Base-by-base conservation (phyloP, 805 yeast species). In the Lipomyces sp. region DNA sequence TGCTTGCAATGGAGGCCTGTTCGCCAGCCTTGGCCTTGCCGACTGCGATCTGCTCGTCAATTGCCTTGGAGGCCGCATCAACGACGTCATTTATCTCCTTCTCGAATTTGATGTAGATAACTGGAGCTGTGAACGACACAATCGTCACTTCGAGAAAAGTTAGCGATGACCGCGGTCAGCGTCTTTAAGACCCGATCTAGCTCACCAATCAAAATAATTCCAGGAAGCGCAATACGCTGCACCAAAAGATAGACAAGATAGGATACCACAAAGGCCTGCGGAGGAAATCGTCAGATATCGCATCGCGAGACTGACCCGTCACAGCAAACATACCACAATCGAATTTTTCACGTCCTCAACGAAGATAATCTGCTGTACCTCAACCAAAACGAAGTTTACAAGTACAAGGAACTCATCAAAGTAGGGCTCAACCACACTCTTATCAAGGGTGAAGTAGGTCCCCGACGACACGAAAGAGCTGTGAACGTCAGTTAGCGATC, bases 101-200 rank as follows among this genome's bases (percentile, higher is more conserved):
- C 76, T 87, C 82, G 78, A 85, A 81, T 60, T 76, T 76, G 62
- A 79, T 71, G 75, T 90, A 91, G 56, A 84, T 64, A 26, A 77
- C 79, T 52, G 98, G 98, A 39, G 79, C 72, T 39, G 95, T 70
- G 77, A 91, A 91, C 14, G 84, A 76, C 19, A 74, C 65, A 43
- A 86, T 68, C 43, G 82, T 81, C 39, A 80, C 68, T 43, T 36
- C 8, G 28, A 14, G 6, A 24, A 11, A 28, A 34, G 31, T 7
- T 23, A 21, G 6, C 31, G n/a, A 40, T 19, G 14, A 31, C 21
- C n/a, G 6, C 40, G 26, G n/a, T n/a, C n/a, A n/a, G n/a, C n/a
- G n/a, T n/a, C n/a, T n/a, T n/a, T n/a, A n/a, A n/a, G n/a, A n/a
- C n/a, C n/a, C n/a, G n/a, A n/a, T n/a, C n/a, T n/a, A n/a, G n/a